These are phyloP conservation scores for Tetragonia tetragonoides DNA, from an alignment of 148 eudicot species.

Conservation along the genomic window DNA sequence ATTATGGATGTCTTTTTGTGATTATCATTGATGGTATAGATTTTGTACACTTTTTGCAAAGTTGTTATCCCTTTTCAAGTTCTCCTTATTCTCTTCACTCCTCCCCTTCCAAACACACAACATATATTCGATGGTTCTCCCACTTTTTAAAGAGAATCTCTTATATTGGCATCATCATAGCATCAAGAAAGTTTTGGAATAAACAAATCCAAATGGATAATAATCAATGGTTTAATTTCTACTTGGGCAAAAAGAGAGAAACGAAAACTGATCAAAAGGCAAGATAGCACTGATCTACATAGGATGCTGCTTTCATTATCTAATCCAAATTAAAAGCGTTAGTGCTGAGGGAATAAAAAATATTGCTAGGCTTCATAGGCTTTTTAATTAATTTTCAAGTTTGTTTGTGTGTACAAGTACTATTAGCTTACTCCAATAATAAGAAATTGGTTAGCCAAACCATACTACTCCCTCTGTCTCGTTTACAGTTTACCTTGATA, in stretches of 20 bases:
- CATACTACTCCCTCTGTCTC: too few relatives aligned
- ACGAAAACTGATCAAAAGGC: neutral
- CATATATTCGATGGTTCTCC: slow-evolving; percentile 1
- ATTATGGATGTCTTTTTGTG: slow-evolving; percentile 3
- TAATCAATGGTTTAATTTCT: too few relatives aligned
- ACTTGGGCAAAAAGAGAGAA: too few relatives aligned
- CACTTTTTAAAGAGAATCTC: slow-evolving; percentile 10
- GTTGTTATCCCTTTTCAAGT: neutral
- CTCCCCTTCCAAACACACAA: neutral
- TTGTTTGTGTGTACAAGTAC: too few relatives aligned
- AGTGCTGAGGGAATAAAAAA: slow-evolving; percentile 18
- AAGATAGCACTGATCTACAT: slow-evolving; percentile 10
- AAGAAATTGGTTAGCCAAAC: too few relatives aligned
- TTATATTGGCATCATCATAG: neutral
- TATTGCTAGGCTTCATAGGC: too few relatives aligned
- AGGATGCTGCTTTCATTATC: slow-evolving; percentile 19
- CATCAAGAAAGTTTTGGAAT: too few relatives aligned
- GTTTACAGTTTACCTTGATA: too few relatives aligned
- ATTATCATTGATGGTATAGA: neutral
- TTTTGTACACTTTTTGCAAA: neutral
- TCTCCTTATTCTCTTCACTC: neutral
- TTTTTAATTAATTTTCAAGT: too few relatives aligned
- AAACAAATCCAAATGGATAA: too few relatives aligned
- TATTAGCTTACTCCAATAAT: too few relatives aligned
- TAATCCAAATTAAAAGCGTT: neutral